These are phyloP conservation scores for Pterocarpus macrocarpus DNA, from an alignment of 306 rosid species.

Conservation along the genomic window DNA sequence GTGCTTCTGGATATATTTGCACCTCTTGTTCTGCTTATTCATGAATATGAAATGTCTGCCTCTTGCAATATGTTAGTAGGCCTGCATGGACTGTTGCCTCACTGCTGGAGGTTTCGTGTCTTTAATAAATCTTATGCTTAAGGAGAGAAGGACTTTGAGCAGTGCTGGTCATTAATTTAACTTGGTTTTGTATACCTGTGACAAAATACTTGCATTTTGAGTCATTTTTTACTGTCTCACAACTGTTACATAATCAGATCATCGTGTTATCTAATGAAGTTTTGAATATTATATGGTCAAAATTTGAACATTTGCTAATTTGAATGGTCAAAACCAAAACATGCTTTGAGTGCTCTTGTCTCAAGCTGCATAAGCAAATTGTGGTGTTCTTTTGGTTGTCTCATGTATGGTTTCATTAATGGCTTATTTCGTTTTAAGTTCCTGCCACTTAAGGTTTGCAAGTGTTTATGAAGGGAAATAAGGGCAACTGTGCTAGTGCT, in stretches of 20 bases:
- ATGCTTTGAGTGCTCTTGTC: background rate
- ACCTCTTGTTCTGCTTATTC: slow-evolving; percentile 30
- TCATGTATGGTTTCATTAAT: background rate
- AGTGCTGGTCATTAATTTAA: background rate
- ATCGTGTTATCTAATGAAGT: slow-evolving; percentile 4
- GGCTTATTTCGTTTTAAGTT: background rate
- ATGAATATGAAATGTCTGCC: background rate
- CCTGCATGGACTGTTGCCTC: slow-evolving; percentile 18
- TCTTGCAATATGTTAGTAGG: slow-evolving; percentile 11
- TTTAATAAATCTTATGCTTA: slow-evolving; percentile 15
- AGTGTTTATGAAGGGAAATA: background rate
- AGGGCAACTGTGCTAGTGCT: slow-evolving; percentile 3
- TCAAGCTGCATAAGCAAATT: background rate
- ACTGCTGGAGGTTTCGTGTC: slow-evolving; percentile 22
- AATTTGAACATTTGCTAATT: background rate
- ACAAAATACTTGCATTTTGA: slow-evolving; percentile 10
- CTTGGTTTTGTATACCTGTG: slow-evolving; percentile 19
- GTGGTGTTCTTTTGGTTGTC: background rate
- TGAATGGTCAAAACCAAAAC: slow-evolving; percentile 28
- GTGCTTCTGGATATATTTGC: slow-evolving; percentile 7
- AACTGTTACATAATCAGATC: background rate
- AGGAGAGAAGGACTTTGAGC: background rate
- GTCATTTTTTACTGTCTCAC: background rate
- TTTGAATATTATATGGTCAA: slow-evolving; percentile 7
- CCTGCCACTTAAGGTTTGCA: background rate